Evolutionary conservation across 2,329 filamentous ascomycete genomes (phyloP), one percentile per base, ranked within the genome.

Genomic region (Ophiocordyceps camponoti-saundersi): DNA sequence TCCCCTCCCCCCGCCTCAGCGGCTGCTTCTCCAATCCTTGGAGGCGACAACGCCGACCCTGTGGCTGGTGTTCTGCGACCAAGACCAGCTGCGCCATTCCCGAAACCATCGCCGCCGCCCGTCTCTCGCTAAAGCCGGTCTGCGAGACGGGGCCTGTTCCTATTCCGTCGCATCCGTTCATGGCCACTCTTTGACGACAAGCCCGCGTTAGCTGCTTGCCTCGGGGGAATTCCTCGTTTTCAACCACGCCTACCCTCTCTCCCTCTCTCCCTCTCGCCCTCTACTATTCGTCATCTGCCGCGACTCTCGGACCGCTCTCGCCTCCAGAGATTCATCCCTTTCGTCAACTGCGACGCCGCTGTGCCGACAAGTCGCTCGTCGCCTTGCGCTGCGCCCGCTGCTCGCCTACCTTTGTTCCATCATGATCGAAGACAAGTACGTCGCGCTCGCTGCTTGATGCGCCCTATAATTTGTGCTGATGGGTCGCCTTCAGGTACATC

Each of bases 401-500:
- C 48, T 48, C 49, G 49, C 46, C 51, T 49, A 36, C 43, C 15
- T 39, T 44, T 18, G 18, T 41, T 50, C 55, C 47, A 23, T 16
- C 36, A 64, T 64, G 62, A 52, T 65, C 54, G 62, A 64, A 49
- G 62, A 65, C 54, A 65, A 65, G 62, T 65, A 61, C 48, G 61
- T 57, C 50, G 47, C 44, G 44, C 32, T 46, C 34, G 39, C 16
- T 15, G n/a, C 29, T 18, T 15, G 8, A 26, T 42, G 22, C 22
- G 41, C 21, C 22, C 6, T 21, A 23, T 42, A 2, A 2, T 11
- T 42, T 11, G 46, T 42, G 50, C 55, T 56, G 45, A 58, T 51
- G 23, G 12, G 30, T 34, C 30, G 44, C 40, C 43, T 32, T 26
- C 59, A 86, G 83, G 70, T 88, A 87, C 60, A 78, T 88, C 58